phyloP scores from a whole-genome alignment of 139 green algal genomes.

The Spirogloea muscicola region DNA sequence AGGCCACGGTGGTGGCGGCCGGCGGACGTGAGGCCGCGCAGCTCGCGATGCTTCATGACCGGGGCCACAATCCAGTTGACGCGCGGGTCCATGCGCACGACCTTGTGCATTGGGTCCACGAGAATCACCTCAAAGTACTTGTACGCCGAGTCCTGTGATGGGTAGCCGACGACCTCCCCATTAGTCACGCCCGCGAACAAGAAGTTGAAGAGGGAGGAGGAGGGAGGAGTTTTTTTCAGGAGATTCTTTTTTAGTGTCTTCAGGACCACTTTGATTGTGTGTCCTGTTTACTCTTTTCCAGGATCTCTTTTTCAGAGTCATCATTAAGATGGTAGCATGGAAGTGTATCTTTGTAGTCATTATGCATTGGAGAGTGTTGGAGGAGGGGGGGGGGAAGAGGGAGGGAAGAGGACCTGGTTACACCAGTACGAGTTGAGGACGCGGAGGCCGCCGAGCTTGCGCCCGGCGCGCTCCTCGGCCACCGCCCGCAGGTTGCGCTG shows the following conservation, averaged over 20 bases:
- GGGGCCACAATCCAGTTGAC: conserved; percentile 98
- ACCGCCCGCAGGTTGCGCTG: conserved; percentile 84
- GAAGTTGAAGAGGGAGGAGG: background rate
- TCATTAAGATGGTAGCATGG: too few species aligned
- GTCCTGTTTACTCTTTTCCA: too few species aligned
- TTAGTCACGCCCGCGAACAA: too few species aligned
- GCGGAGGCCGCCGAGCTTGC: conserved; percentile 85
- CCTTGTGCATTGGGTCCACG: conserved; percentile 90
- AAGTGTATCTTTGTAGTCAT: too few species aligned
- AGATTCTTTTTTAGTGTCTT: too few species aligned
- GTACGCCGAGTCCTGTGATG: conserved; percentile 96
- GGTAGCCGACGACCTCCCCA: too few species aligned
- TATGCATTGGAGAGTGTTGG: too few species aligned
- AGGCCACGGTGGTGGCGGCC: conserved; percentile 92
- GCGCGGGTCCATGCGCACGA: conserved; percentile 91
- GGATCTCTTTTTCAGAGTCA: too few species aligned
- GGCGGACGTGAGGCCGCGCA: conserved; percentile 90
- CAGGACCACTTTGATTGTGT: too few species aligned
- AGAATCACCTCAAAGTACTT: conserved; percentile 99
- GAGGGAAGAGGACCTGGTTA: conserved; percentile 86
- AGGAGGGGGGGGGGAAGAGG: too few species aligned
- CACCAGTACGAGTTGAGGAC: conserved; percentile 99
- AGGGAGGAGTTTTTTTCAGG: too few species aligned
- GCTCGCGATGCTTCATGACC: conserved; percentile 97
- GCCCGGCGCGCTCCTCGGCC: conserved; percentile 94